Evolutionary conservation across 129 eudicot genomes (phyloP), one percentile per base, ranked within the genome.

Genomic region (Logfia minima): DNA sequence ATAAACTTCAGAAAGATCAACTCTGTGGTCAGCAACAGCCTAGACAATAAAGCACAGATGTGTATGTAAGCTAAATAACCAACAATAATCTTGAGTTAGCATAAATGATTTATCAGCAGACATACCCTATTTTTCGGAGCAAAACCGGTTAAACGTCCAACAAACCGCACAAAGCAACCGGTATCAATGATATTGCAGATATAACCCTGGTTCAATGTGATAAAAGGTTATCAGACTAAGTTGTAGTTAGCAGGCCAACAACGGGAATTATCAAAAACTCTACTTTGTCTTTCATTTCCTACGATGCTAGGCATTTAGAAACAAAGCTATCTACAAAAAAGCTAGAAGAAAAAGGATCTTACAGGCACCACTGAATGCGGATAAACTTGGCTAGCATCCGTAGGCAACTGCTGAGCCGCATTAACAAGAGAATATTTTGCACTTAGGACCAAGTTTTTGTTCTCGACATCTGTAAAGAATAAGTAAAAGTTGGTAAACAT

Each of bases 121-220:
- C 48, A 55, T 81, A 92, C 96, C 96, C 89, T 85, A 80, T 85
- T 86, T 85, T 88, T 94, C 1, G 97, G 98, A 81, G 89, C 88
- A 85, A 94, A 94, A 37, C 97, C 98, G 72, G 98, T 94, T 77
- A 94, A 80, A 22, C 92, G 98, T 39, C 97, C 97, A 83, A 93
- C 11, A 77, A 80, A 93, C 68, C 98, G 96, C 77, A 94, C 96
- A 83, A 94, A 94, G 79, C 97, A 90, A 66, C 98, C 98, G 63
- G 85, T 83, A 65, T 91, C 97, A 59, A 94, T 94, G 61, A 91
- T 51, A 75, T 94, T 94, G 45, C 97, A 91, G 43, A 94, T 82
- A 70, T 94, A 94, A 39, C 98, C 98, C 98, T 92, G 90, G 63
- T 63, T 67, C 67, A 79, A 37, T 80, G 64, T 6, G 61, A 28